phyloP scores from a whole-genome alignment of 306 rosid genomes.

The Rosa persica region DNA sequence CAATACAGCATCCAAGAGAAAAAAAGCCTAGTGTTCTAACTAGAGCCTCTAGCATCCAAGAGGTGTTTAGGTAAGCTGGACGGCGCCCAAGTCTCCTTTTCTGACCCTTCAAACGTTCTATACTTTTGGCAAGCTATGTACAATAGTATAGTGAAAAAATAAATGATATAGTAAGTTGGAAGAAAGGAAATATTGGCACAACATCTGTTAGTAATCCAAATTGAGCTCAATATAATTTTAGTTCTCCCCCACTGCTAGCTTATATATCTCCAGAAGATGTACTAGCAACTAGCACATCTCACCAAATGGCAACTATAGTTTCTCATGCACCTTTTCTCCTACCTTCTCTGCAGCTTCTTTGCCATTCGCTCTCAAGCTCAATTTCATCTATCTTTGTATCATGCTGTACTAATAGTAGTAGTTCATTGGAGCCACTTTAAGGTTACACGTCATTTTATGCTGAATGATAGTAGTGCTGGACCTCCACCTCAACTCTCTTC shows the following conservation, averaged over 20 bases:
- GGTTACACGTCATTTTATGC: too few relatives aligned
- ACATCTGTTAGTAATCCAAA: not conserved
- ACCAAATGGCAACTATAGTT: not conserved
- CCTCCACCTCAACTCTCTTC: too few relatives aligned
- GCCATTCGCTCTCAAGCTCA: constrained; percentile 25
- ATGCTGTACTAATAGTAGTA: too few relatives aligned
- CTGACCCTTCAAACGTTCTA: not conserved
- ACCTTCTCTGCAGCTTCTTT: not conserved
- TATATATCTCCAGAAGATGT: not conserved
- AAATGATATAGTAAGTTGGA: not conserved
- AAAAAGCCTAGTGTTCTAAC: not conserved
- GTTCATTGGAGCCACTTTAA: too few relatives aligned
- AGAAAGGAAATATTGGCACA: not conserved
- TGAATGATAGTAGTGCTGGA: too few relatives aligned
- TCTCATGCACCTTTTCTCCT: not conserved
- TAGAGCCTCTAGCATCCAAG: not conserved
- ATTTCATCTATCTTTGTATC: not conserved
- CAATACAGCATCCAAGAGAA: not conserved
- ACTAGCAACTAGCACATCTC: not conserved
- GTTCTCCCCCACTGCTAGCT: not conserved
- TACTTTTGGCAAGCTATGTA: not conserved
- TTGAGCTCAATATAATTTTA: not conserved
- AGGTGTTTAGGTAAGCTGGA: not conserved
- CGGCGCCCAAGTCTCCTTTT: not conserved
- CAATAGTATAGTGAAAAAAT: not conserved